Evolutionary conservation across 1,139 yeast genomes (phyloP).

Genomic region (Arxiozyma bovina): DNA sequence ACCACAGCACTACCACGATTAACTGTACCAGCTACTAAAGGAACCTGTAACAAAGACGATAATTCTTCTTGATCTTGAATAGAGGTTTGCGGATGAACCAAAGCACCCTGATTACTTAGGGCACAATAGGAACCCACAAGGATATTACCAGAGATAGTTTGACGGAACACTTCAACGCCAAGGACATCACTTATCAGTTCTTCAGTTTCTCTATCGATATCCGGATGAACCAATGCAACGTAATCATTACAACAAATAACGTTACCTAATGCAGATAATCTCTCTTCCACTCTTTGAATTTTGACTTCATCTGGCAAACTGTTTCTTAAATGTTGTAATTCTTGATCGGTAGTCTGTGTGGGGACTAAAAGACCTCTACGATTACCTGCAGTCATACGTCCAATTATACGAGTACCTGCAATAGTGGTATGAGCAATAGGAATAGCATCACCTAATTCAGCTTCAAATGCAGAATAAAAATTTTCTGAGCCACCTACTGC

Average conservation of each 20-base stretch:
- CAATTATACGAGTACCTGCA: constrained; percentile 96
- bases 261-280: constrained; percentile 92
- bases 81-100: constrained; percentile 96
- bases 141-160: constrained; percentile 96
- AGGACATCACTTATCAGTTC: constrained; percentile 97
- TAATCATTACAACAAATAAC: constrained; percentile 98
- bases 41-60: constrained; percentile 90
- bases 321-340: constrained; percentile 93
- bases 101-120: constrained; percentile 93
- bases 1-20: constrained; percentile 96
- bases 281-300: constrained; percentile 96
- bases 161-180: constrained; percentile 98
- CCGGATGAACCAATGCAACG: constrained; percentile 98
- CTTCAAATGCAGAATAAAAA: constrained; percentile 94
- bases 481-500: constrained; percentile 98
- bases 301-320: constrained; percentile 93
- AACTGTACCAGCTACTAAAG: constrained; percentile 96
- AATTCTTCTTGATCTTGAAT: constrained; percentile 97
- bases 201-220: constrained; percentile 97
- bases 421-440: constrained; percentile 96
- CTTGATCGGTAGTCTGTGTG: constrained; percentile 98
- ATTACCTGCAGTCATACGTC: constrained; percentile 98
- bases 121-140: constrained; percentile 95
- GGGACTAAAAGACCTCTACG: constrained; percentile 96
- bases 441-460: constrained; percentile 90